Percentiles rank a stretch among this genome's conserved stretches.
Conservation (phyloP, 2,329 filamentous ascomycete species). For the Colletotrichum agaves region DNA sequence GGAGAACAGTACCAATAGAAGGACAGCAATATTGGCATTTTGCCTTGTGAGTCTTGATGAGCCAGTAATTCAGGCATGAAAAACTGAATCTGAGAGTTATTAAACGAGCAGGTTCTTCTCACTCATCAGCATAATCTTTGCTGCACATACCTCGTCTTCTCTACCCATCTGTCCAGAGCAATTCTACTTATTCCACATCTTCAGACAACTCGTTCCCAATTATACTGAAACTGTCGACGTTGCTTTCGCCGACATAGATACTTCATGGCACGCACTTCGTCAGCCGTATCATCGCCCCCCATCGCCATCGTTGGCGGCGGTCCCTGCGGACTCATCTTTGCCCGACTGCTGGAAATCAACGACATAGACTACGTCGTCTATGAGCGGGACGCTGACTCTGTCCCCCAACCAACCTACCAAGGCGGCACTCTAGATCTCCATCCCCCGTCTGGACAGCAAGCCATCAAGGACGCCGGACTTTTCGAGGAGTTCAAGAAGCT, state of each 20-base stretch:
- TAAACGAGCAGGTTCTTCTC: too few relatives aligned
- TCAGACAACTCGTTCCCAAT: not conserved
- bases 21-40: too few relatives aligned
- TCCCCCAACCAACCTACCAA: conserved; percentile 40
- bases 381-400: conserved; percentile 43
- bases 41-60: too few relatives aligned
- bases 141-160: too few relatives aligned
- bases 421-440: conserved; percentile 63
- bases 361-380: conserved; percentile 49
- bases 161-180: too few relatives aligned
- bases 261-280: not conserved
- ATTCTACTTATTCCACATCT: too few relatives aligned
- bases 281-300: not conserved
- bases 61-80: too few relatives aligned
- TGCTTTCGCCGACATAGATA: not conserved
- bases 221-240: not conserved
- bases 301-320: conserved; percentile 60
- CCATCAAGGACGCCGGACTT: conserved; percentile 56
- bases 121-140: too few relatives aligned
- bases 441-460: conserved; percentile 54
- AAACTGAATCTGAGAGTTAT: too few relatives aligned
- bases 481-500: conserved; percentile 55
- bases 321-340: conserved; percentile 59
- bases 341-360: conserved; percentile 54
- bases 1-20: too few relatives aligned